A percentile compares a stretch with the other conserved stretches of the same genome.
phyloP scores from a whole-genome alignment of 2,329 filamentous ascomycete species.

The Metarhizium sp. region DNA sequence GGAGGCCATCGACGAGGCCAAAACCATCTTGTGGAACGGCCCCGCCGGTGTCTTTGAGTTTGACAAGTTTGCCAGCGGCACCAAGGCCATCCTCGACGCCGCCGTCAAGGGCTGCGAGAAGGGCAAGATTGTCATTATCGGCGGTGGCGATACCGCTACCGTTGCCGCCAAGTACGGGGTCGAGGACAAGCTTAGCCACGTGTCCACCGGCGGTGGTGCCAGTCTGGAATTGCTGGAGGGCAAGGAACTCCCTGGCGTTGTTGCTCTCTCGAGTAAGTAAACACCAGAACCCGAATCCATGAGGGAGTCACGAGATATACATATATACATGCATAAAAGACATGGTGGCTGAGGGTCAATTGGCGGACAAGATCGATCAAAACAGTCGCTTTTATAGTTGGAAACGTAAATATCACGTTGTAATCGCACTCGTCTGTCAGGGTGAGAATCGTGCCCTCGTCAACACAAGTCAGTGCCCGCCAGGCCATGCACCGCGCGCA shows the following conservation, averaged over 20 bases:
- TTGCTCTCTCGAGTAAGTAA: slow-evolving; percentile 75
- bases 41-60: slow-evolving; percentile 97
- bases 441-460: not conserved
- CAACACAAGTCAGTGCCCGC: not conserved
- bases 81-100: slow-evolving; percentile 84
- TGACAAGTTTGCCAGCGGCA: slow-evolving; percentile 85
- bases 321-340: not conserved
- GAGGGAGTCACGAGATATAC: no score
- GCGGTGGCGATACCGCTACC: slow-evolving; percentile 94
- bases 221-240: slow-evolving; percentile 94
- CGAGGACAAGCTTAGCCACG: slow-evolving; percentile 96
- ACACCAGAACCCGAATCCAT: slow-evolving; percentile 4
- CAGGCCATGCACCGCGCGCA: not conserved
- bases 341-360: slow-evolving; percentile 13
- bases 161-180: slow-evolving; percentile 95
- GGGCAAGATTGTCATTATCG: slow-evolving; percentile 92
- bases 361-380: not conserved
- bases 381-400: slow-evolving; percentile 1
- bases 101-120: slow-evolving; percentile 68
- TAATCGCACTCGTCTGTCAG: not conserved
- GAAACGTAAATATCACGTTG: slow-evolving; percentile 5
- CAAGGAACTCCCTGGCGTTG: slow-evolving; percentile 92
- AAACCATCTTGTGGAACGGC: slow-evolving; percentile 99
- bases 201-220: slow-evolving; percentile 93
- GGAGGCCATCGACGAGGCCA: slow-evolving; percentile 72